These are phyloP conservation scores for Fusarium poae DNA, from an alignment of 2,329 filamentous ascomycete genomes.

Conservation along the genomic window DNA sequence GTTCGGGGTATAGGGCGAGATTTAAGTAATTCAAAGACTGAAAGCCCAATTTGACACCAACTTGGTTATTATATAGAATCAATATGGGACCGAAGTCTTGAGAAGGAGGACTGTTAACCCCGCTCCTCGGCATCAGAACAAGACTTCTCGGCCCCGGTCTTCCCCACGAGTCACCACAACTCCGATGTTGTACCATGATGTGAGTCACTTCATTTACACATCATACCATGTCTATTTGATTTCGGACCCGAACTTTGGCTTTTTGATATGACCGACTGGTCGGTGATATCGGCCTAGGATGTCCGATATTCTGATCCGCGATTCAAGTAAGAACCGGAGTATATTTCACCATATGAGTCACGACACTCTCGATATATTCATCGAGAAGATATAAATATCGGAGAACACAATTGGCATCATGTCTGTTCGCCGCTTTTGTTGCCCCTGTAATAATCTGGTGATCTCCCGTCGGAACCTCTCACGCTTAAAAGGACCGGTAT, in stretches of 20 bases:
- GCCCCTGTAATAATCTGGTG: too few species aligned
- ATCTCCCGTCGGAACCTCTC: neutral
- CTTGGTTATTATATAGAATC: conserved; percentile 9
- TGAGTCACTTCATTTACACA: neutral
- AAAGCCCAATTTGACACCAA: neutral
- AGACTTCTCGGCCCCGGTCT: neutral
- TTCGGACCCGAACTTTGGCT: neutral
- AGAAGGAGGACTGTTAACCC: conserved; percentile 10
- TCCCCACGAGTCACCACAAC: neutral
- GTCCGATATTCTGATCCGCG: neutral
- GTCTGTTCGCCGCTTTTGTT: too few species aligned
- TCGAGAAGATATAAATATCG: neutral
- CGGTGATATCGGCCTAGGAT: neutral
- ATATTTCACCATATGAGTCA: neutral
- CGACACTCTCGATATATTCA: too few species aligned
- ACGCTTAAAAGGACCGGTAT: neutral
- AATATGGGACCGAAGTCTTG: neutral
- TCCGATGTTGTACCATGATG: neutral
- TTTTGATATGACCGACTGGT: neutral
- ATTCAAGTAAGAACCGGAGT: neutral
- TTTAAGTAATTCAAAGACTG: neutral
- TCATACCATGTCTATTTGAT: neutral
- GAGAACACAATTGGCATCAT: fast-evolving
- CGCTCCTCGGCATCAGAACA: conserved; percentile 25
- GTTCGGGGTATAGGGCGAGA: fast-evolving